Percentiles rank a stretch among this genome's conserved stretches.
Conservation (phyloP, 768 basidiomycete genomes). For the Phylloporus arenicola region DNA sequence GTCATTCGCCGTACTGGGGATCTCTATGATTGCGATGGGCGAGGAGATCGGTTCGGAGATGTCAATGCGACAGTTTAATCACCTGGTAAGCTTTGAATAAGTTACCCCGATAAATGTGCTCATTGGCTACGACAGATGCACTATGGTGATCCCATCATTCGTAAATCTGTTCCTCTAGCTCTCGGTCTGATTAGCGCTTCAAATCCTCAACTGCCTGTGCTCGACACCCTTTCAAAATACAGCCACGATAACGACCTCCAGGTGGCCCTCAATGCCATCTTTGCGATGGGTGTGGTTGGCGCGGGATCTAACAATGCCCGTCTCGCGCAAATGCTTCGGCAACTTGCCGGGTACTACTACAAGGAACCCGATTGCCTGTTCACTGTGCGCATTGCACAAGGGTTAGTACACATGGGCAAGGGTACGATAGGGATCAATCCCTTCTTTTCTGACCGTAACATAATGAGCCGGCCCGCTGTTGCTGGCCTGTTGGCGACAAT, state of each 20-base stretch:
- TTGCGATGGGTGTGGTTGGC: slow-evolving; percentile 97
- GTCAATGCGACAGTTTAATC: slow-evolving; percentile 96
- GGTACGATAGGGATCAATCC: slow-evolving; percentile 96
- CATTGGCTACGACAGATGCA: slow-evolving; percentile 71
- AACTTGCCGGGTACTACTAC: slow-evolving; percentile 95
- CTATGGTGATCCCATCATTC: slow-evolving; percentile 90
- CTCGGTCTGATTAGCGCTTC: slow-evolving; percentile 93
- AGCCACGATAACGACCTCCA: slow-evolving; percentile 98
- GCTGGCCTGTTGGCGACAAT: slow-evolving; percentile 86
- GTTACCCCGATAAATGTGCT: slow-evolving; percentile 4
- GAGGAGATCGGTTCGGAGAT: slow-evolving; percentile 98
- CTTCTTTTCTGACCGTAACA: slow-evolving; percentile 88
- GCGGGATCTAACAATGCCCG: slow-evolving; percentile 99
- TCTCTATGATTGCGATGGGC: slow-evolving; percentile 94
- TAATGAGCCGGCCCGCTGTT: slow-evolving; percentile 85
- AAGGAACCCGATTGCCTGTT: slow-evolving; percentile 97
- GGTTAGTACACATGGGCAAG: slow-evolving; percentile 99
- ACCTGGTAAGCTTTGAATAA: slow-evolving; percentile 57
- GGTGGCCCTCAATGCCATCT: slow-evolving; percentile 94
- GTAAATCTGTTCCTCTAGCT: slow-evolving; percentile 90
- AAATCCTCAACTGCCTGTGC: slow-evolving; percentile 89
- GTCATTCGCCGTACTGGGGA: slow-evolving; percentile 88
- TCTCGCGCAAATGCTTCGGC: slow-evolving; percentile 94
- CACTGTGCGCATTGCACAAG: slow-evolving; percentile 93
- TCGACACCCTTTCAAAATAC: slow-evolving; percentile 97